These are phyloP conservation scores for Monilinia polystroma DNA, from an alignment of 2,329 filamentous ascomycete species.

Conservation along the genomic window DNA sequence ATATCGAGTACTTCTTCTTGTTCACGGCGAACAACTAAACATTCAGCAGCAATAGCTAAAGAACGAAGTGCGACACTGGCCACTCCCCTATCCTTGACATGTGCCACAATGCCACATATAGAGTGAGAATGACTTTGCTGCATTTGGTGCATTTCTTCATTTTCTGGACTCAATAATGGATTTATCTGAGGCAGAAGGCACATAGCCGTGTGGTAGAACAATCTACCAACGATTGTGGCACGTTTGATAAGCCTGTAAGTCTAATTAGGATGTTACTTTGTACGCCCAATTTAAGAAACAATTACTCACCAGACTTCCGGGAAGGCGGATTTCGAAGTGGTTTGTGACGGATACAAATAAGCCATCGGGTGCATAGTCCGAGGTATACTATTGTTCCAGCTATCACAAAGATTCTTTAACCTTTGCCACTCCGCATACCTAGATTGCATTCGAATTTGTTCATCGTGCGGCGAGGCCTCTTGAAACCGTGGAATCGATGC, in stretches of 20 bases:
- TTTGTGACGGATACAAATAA: slow-evolving; percentile 68
- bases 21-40: slow-evolving; percentile 65
- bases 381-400: slow-evolving; percentile 77
- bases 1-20: slow-evolving; percentile 80
- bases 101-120: slow-evolving; percentile 85
- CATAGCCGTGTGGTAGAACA: slow-evolving; percentile 88
- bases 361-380: slow-evolving; percentile 85
- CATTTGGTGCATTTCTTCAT: slow-evolving; percentile 66
- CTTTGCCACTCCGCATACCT: slow-evolving; percentile 74
- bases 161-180: slow-evolving; percentile 58
- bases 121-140: slow-evolving; percentile 75
- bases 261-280: slow-evolving; percentile 33
- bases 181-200: slow-evolving; percentile 78
- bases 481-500: slow-evolving; percentile 64
- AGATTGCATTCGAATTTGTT: slow-evolving; percentile 62
- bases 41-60: slow-evolving; percentile 73
- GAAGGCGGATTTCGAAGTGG: slow-evolving; percentile 69
- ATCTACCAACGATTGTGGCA: slow-evolving; percentile 73
- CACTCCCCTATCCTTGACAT: slow-evolving; percentile 77
- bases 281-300: slow-evolving; percentile 9
- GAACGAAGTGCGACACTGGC: slow-evolving; percentile 77
- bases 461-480: slow-evolving; percentile 58
- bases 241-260: slow-evolving; percentile 71
- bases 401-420: slow-evolving; percentile 77
- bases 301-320: slow-evolving; percentile 75